These are phyloP conservation scores for Geotrichum fermentans DNA, from an alignment of 1,139 yeast species.

Conservation along the genomic window DNA sequence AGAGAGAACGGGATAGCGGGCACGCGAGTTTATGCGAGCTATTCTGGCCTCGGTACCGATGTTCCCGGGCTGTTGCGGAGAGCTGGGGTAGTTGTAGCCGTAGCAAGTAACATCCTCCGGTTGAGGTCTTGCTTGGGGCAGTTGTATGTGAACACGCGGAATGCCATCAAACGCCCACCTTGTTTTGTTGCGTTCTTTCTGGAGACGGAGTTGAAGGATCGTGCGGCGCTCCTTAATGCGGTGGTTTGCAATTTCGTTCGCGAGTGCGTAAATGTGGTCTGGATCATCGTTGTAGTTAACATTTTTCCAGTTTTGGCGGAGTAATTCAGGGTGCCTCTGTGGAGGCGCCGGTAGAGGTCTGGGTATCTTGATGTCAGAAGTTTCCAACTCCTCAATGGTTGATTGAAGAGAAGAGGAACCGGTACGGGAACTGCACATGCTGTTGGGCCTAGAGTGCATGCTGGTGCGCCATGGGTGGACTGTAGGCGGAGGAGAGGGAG, in stretches of 20 bases:
- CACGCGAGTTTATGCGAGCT: background rate
- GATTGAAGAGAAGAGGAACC: background rate
- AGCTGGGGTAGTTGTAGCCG: background rate
- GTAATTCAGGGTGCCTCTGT: slow-evolving; percentile 11
- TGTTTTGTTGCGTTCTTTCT: slow-evolving; percentile 1
- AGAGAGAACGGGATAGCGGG: background rate
- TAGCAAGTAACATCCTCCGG: background rate
- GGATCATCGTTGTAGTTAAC: background rate
- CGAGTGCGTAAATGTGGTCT: slow-evolving; percentile 1
- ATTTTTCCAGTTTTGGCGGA: slow-evolving; percentile 5
- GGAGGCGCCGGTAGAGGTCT: background rate
- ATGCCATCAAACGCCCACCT: slow-evolving; percentile 7
- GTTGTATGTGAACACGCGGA: background rate
- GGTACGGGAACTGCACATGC: background rate
- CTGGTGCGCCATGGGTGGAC: background rate
- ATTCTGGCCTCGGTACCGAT: no score
- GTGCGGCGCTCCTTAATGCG: slow-evolving; percentile 2
- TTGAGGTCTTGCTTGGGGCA: background rate
- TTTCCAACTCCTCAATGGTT: no score
- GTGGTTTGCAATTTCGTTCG: slow-evolving; percentile 11
- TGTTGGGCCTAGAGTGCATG: background rate
- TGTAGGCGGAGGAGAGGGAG: background rate
- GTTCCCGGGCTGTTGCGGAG: no score
- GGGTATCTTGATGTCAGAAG: background rate
- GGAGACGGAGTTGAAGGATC: slow-evolving; percentile 1